phyloP scores from a whole-genome alignment of 2,329 filamentous ascomycete genomes.

The Pseudogymnoascus verrucosus region DNA sequence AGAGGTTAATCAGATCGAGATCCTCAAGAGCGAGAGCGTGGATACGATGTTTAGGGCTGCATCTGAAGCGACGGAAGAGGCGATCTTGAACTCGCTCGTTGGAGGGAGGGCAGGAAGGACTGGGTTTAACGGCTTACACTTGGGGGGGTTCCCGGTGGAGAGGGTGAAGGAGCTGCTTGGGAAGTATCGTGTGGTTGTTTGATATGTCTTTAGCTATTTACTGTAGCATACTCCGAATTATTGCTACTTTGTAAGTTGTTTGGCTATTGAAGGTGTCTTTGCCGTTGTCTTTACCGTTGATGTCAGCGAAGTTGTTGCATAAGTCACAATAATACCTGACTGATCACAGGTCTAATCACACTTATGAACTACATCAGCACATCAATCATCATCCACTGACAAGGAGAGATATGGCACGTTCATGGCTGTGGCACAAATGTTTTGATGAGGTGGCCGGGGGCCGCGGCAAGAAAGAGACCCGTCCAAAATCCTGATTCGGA shows the following conservation, averaged over 20 bases:
- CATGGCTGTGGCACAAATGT: too few species aligned
- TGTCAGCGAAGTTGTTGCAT: background rate
- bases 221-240: background rate
- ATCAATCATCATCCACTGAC: background rate
- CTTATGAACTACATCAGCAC: background rate
- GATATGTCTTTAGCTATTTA: background rate
- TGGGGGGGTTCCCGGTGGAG: conserved; percentile 43
- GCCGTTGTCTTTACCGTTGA: background rate
- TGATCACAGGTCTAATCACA: background rate
- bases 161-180: conserved; percentile 39
- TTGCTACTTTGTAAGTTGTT: background rate
- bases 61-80: conserved; percentile 56
- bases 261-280: background rate
- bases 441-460: too few species aligned
- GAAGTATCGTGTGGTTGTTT: conserved; percentile 26
- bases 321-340: background rate
- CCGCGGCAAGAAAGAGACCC: too few species aligned
- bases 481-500: background rate
- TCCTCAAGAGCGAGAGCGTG: conserved; percentile 51
- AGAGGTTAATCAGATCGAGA: conserved; percentile 37
- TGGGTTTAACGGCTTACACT: conserved; percentile 40
- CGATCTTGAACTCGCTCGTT: conserved; percentile 53
- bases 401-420: background rate
- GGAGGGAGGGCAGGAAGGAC: conserved; percentile 53
- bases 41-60: conserved; percentile 54